Base-by-base conservation (phyloP, 192 early-diverging fungal species). In the Coemansia sp. region DNA sequence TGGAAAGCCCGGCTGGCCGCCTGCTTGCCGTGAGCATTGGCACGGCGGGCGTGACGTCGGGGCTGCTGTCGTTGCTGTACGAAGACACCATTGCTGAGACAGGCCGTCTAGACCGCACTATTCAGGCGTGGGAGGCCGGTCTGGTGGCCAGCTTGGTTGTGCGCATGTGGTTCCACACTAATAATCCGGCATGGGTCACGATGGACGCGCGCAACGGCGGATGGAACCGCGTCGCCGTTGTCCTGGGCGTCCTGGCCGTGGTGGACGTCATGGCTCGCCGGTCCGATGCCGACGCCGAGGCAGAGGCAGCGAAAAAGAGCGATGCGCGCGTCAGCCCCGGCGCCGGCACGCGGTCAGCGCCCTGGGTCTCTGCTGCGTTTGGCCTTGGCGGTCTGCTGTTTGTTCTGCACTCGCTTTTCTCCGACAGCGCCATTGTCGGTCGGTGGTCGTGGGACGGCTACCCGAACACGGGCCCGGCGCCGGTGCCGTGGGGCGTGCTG, bases 161-260 rank as follows among this genome's bases (percentile, higher is more conserved):
- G 66, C 90, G 89, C 65, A 83, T 88, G 78, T 78, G 85, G 18
- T 90, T 89, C 85, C 87, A 83, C 62, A 86, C 89, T 11, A 87
- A 89, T 77, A 92, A 92, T 74, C 89, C 89, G 1, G 86, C 86
- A 49, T 92, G 90, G 90, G 84, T 89, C n/a, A 88, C 89, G 20
- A 90, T 92, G 89, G 83, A 92, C 55, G 75, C 67, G 45, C 69
- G 36, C 18, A 90, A 85, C 64, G 90, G 90, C 50, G 90, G 90
- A 0, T 81, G 84, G 68, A 92, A 92, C 73, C 65, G 78, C 55
- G 68, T 85, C 1, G 90, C 84, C 16, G 65, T 90, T 27, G 65
- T 68, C 16, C 63, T 92, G 47, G 90, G 85, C 34, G 57, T 87
- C 0, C 60, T 89, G 58, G 85, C 89, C 9, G 72, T 83, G 16